Evolutionary conservation across 2,329 filamentous ascomycete genomes (phyloP).

Genomic region (Periconia macrospinosa): DNA sequence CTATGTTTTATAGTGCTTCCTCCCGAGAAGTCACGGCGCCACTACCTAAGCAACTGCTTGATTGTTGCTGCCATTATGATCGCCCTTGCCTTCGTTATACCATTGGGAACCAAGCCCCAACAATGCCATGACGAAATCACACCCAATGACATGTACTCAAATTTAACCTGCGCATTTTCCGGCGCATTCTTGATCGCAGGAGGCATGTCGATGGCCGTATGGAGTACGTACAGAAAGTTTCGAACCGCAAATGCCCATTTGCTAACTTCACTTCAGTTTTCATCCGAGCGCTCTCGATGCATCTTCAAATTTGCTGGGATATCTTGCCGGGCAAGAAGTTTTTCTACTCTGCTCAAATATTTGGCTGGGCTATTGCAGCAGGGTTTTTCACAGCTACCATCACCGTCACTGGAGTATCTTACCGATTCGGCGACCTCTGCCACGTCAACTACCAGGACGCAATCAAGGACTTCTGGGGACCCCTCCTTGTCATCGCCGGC

Average conservation of each 20-base stretch:
- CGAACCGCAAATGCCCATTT: not conserved
- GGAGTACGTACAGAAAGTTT: slow-evolving; percentile 57
- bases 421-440: slow-evolving; percentile 87
- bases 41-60: slow-evolving; percentile 90
- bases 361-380: slow-evolving; percentile 83
- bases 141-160: slow-evolving; percentile 86
- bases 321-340: slow-evolving; percentile 84
- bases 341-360: slow-evolving; percentile 79
- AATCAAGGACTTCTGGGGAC: slow-evolving; percentile 86
- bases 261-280: slow-evolving; percentile 58
- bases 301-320: slow-evolving; percentile 98
- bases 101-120: slow-evolving; percentile 73
- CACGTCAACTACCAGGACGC: slow-evolving; percentile 92
- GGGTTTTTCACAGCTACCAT: slow-evolving; percentile 76
- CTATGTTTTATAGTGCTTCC: slow-evolving; percentile 79
- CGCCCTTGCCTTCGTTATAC: slow-evolving; percentile 88
- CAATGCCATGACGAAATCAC: slow-evolving; percentile 91
- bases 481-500: slow-evolving; percentile 76
- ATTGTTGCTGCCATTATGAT: slow-evolving; percentile 75
- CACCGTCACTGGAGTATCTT: slow-evolving; percentile 87
- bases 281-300: slow-evolving; percentile 84
- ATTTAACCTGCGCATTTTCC: slow-evolving; percentile 80
- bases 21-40: slow-evolving; percentile 84
- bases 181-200: slow-evolving; percentile 85
- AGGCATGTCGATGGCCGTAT: slow-evolving; percentile 81